Base-by-base conservation (phyloP, 2,329 filamentous ascomycete species). In the Cucurbitaria berberidis region DNA sequence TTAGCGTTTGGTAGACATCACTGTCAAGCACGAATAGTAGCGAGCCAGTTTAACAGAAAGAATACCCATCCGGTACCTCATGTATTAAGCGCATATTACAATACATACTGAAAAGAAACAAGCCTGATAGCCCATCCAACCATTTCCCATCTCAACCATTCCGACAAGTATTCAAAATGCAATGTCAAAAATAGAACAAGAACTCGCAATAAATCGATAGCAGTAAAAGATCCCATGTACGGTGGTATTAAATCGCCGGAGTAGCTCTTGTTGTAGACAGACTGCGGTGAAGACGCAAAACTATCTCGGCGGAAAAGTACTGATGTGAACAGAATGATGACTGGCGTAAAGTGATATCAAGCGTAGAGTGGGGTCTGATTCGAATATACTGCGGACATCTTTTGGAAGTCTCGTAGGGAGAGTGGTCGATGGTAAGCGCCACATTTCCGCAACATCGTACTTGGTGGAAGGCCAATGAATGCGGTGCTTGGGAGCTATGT, bases 1-100 rank as follows among this genome's bases (percentile, higher is more conserved):
- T 3, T 8, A 34, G 30, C 16, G 3, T 3, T 16, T 5, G 13
- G 15, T 8, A 16, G 6, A n/a, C 15, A 34, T n/a, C 30, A 13
- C 13, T 10, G 10, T n/a, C 4, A 34, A 34, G n/a, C n/a, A n/a
- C 13, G 13, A n/a, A 34, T 3, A 10, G 4, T n/a, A 15, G 36
- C 35, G 34, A 50, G 48, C 45, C 45, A 45, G 1, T 39, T 26
- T 21, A 32, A 41, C 45, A n/a, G 18, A 24, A 50, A 48, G 13
- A 40, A 52, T 52, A 52, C 45, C n/a, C 40, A 9, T 2, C 9
- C 19, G 47, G 43, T 47, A 47, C 34, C 42, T 47, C 32, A 35
- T 53, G 35, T 39, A 51, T 55, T 38, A 39, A 24, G 19, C n/a
- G 43, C 39, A 41, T 35, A 55, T 55, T 59, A 59, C 45, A 59